phyloP scores from a whole-genome alignment of 352 stramenopile genomes.

The Phytophthora megakarya region DNA sequence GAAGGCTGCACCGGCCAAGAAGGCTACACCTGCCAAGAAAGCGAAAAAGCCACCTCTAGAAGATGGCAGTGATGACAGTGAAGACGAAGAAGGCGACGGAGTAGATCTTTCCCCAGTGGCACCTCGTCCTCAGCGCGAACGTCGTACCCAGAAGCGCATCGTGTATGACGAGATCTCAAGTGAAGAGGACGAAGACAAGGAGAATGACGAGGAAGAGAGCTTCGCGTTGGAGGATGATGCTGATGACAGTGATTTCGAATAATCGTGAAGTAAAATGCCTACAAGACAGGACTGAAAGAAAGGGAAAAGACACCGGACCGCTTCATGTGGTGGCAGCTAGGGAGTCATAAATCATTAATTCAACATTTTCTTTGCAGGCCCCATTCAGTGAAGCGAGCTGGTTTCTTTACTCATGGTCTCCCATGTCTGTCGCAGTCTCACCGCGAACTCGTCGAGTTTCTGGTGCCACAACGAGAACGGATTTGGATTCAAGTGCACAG shows the following conservation, averaged over 20 bases:
- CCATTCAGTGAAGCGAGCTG: constrained; percentile 2
- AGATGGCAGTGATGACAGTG: constrained; percentile 29
- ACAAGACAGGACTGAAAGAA: constrained; percentile 14
- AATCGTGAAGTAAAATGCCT: constrained; percentile 26
- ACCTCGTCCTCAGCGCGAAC: constrained; percentile 40
- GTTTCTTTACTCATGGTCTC: constrained; percentile 4
- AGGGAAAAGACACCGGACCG: constrained; percentile 8
- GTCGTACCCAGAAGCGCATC: constrained; percentile 48
- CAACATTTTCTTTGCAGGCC: constrained; percentile 14
- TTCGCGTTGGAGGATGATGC: constrained; percentile 59
- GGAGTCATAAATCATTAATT: constrained; percentile 21
- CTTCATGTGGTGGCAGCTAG: neutral
- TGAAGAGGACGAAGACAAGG: constrained; percentile 52
- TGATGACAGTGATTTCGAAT: constrained; percentile 68
- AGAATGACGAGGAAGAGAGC: constrained; percentile 45
- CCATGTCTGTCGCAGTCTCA: constrained; percentile 23
- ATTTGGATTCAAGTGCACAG: constrained; percentile 45
- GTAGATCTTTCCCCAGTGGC: constrained; percentile 26
- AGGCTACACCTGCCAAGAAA: constrained; percentile 28
- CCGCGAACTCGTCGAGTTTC: constrained; percentile 58
- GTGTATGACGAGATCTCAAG: constrained; percentile 62
- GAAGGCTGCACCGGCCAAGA: constrained; percentile 33
- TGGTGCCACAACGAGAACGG: constrained; percentile 57
- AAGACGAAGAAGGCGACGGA: constrained; percentile 33
- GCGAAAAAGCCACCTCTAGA: constrained; percentile 34